These are phyloP conservation scores for Parsonsia alboflavescens DNA, from an alignment of 257 asterid species.

Conservation along the genomic window DNA sequence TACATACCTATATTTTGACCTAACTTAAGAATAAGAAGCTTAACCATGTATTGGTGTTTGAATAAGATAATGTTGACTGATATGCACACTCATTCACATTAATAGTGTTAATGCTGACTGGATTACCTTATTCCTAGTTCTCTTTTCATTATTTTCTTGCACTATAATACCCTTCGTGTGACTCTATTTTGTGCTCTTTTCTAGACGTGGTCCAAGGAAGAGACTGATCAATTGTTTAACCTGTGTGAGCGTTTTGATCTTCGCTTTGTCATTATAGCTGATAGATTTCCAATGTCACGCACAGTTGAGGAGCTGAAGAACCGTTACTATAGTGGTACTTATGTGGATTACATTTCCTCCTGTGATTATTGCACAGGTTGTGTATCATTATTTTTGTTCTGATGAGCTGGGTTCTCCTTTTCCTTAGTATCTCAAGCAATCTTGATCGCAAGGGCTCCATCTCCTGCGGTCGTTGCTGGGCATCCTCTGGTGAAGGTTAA, in stretches of 20 bases:
- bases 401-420: constrained; percentile 10
- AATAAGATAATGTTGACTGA: neutral
- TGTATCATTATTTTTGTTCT: constrained; percentile 4
- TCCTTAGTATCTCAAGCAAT: constrained; percentile 61
- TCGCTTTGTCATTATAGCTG: constrained; percentile 81
- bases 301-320: constrained; percentile 88
- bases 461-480: constrained; percentile 59
- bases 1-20: neutral
- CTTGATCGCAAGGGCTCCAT: constrained; percentile 66
- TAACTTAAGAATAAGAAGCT: neutral
- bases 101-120: neutral
- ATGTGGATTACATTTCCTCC: constrained; percentile 1
- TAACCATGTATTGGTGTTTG: neutral
- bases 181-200: constrained; percentile 15
- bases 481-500: constrained; percentile 76
- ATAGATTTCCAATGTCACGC: constrained; percentile 75
- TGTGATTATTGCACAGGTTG: neutral
- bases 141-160: neutral
- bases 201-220: constrained; percentile 95
- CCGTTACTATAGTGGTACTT: constrained; percentile 78
- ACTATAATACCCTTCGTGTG: neutral
- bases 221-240: constrained; percentile 83
- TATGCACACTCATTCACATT: neutral
- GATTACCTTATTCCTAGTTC: neutral
- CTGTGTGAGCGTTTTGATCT: constrained; percentile 90